phyloP scores from a whole-genome alignment of 2,329 filamentous ascomycete genomes.

The Fusarium caatingaense region DNA sequence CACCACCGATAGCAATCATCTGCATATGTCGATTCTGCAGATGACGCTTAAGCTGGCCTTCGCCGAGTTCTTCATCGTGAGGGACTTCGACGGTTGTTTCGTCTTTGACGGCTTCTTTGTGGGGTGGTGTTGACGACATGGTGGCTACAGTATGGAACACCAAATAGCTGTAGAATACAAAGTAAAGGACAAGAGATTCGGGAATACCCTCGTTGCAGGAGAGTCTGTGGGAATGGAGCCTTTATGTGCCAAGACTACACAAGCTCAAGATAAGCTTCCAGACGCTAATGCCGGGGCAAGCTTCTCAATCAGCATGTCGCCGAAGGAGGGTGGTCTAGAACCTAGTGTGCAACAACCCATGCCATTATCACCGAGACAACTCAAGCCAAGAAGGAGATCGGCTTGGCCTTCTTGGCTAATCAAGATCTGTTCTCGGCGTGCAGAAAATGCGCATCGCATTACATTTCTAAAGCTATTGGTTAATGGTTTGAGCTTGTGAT shows the following conservation, averaged over 20 bases:
- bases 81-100: conserved; percentile 14
- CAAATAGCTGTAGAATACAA: not conserved
- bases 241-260: conserved; percentile 20
- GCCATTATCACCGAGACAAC: not conserved
- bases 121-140: conserved; percentile 24
- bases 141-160: not conserved
- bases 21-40: conserved; percentile 88
- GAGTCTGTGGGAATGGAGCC: too few relatives aligned
- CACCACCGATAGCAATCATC: conserved; percentile 88
- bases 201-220: not conserved
- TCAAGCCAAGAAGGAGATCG: not conserved
- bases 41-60: conserved; percentile 60
- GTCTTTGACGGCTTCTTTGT: conserved; percentile 29
- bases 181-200: not conserved
- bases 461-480: not conserved
- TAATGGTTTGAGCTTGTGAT: too few relatives aligned
- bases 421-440: not conserved
- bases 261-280: conserved; percentile 33
- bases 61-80: conserved; percentile 33
- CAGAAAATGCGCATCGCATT: not conserved
- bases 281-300: conserved; percentile 13
- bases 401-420: conserved; percentile 7
- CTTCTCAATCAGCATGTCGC: conserved; percentile 20
- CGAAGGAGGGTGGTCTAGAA: conserved; percentile 29
- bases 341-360: not conserved